Percentiles rank a stretch among this genome's conserved stretches.
Conservation (phyloP, 1,139 yeast genomes). For the Trichomonascaceae sp. region DNA sequence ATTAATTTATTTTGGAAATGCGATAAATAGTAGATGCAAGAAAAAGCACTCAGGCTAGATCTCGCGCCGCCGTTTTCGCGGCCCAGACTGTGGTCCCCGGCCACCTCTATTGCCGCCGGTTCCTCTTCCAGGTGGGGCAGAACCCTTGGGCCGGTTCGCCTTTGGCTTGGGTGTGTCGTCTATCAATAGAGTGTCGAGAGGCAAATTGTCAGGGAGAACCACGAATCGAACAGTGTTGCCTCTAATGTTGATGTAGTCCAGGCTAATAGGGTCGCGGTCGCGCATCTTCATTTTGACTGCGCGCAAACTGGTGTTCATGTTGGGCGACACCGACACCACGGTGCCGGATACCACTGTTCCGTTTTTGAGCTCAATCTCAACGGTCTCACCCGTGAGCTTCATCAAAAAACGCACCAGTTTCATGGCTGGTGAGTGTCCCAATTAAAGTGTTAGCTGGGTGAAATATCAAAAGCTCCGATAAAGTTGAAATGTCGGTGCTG, state of each 20-base stretch:
- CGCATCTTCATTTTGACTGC: conserved; percentile 67
- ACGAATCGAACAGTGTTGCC: conserved; percentile 86
- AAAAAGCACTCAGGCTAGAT: too few species aligned
- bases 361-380: conserved; percentile 84
- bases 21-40: too few species aligned
- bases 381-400: conserved; percentile 78
- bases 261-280: conserved; percentile 56
- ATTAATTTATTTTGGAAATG: too few species aligned
- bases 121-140: too few species aligned
- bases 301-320: conserved; percentile 81
- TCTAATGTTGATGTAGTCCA: conserved; percentile 74
- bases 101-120: too few species aligned
- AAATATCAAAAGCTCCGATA: too few species aligned
- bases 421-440: too few species aligned
- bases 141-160: too few species aligned
- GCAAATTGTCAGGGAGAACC: conserved; percentile 76
- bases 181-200: conserved; percentile 61
- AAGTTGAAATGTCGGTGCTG: too few species aligned
- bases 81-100: too few species aligned
- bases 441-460: too few species aligned
- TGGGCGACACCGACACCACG: conserved; percentile 71
- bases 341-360: conserved; percentile 67
- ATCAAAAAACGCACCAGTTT: conserved; percentile 51
- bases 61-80: too few species aligned
- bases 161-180: conserved; percentile 41